These are phyloP conservation scores for Geranomyces michiganensis DNA, from an alignment of 192 early-diverging fungal species.

Conservation along the genomic window DNA sequence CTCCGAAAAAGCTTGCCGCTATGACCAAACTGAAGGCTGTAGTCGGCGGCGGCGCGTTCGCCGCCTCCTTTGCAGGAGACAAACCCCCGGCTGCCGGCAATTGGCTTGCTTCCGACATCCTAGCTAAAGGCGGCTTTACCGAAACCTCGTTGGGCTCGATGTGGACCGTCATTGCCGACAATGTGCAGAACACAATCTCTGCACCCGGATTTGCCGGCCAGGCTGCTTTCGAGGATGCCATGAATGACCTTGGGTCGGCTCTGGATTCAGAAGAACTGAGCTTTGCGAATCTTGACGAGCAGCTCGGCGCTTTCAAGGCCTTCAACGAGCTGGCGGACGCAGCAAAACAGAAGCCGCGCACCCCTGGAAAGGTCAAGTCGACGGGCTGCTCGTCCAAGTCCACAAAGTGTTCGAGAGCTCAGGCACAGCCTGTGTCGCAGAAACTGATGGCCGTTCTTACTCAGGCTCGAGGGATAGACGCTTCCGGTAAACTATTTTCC, in stretches of 20 bases:
- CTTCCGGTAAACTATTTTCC: no score
- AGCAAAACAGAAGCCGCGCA: not conserved
- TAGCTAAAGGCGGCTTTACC: constrained; percentile 2
- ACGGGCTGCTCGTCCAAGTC: not conserved
- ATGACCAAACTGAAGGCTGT: not conserved
- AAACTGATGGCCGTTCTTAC: no score
- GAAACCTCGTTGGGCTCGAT: not conserved
- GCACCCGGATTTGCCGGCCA: not conserved
- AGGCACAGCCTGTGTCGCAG: not conserved
- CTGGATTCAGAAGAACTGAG: not conserved
- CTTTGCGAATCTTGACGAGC: not conserved
- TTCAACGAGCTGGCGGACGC: not conserved
- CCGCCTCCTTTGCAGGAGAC: not conserved
- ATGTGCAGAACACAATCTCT: not conserved
- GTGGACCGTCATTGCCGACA: not conserved
- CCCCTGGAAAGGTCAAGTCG: not conserved
- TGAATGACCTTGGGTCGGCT: not conserved
- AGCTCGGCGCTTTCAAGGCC: not conserved
- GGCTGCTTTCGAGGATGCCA: not conserved
- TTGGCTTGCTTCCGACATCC: not conserved
- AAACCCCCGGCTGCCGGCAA: not conserved
- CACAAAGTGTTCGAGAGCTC: not conserved
- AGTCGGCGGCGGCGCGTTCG: not conserved
- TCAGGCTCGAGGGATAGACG: no score
- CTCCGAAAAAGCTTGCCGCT: no score